A percentile compares a stretch with the other conserved stretches of the same genome.
Evolutionary conservation across 2,329 filamentous ascomycete genomes (phyloP).

Genomic region (Alternaria sp.): DNA sequence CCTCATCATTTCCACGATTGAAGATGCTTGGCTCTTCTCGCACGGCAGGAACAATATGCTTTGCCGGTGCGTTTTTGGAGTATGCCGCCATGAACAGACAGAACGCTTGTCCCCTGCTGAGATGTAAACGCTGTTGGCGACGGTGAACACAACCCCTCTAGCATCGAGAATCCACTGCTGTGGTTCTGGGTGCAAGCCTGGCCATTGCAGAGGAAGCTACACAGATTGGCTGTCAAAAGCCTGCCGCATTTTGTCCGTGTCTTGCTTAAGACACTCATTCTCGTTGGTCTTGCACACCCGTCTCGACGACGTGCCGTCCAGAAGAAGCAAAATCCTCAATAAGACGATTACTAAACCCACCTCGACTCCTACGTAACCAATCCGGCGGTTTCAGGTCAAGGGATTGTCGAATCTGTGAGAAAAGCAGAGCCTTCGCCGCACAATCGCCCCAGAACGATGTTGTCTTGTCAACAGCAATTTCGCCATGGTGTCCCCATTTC

Average conservation of each 20-base stretch:
- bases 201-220: neutral
- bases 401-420: conserved; percentile 1
- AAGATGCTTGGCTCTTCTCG: conserved; percentile 10
- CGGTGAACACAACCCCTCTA: conserved; percentile 1
- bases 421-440: neutral
- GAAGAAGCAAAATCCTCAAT: neutral
- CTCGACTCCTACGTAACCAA: neutral
- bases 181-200: neutral
- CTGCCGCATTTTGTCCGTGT: conserved; percentile 8
- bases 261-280: conserved; percentile 4
- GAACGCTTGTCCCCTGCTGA: conserved; percentile 2
- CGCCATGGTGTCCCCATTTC: conserved; percentile 14
- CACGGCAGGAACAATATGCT: conserved; percentile 6
- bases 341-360: conserved; percentile 1
- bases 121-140: neutral
- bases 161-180: neutral
- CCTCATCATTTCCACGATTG: conserved; percentile 13
- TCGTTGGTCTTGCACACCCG: conserved; percentile 8
- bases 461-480: conserved; percentile 12
- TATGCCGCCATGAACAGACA: neutral
- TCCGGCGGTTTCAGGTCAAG: neutral
- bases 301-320: neutral
- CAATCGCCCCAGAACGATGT: neutral
- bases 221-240: conserved; percentile 9
- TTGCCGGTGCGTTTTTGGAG: neutral